Percentiles rank a stretch among this genome's conserved stretches.
phyloP scores from a whole-genome alignment of 768 basidiomycete genomes.

The Phaffia tasmanica region DNA sequence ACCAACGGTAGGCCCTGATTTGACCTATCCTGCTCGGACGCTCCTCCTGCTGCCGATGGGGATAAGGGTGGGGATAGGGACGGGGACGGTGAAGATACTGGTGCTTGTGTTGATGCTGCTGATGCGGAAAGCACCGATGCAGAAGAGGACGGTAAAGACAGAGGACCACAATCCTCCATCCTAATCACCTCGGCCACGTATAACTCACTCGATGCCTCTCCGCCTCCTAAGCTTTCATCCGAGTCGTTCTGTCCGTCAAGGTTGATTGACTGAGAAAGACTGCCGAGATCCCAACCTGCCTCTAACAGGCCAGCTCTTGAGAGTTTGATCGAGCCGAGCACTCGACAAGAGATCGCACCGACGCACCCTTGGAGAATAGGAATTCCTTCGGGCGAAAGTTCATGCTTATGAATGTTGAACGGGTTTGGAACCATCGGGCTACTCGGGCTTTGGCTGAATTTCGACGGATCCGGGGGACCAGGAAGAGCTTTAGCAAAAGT shows the following conservation, averaged over 20 bases:
- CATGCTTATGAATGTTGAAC: conserved; percentile 29
- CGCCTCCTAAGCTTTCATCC: conserved; percentile 5
- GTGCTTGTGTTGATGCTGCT: neutral
- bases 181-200: conserved; percentile 69
- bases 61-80: neutral
- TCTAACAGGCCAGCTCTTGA: conserved; percentile 39
- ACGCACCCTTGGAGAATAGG: conserved; percentile 53
- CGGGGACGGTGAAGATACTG: neutral
- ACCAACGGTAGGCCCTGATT: conserved; percentile 21
- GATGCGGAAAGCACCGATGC: neutral
- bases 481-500: conserved; percentile 64
- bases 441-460: conserved; percentile 29
- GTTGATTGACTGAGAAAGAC: neutral
- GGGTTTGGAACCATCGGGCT: conserved; percentile 26
- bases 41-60: neutral
- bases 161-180: conserved; percentile 42
- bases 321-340: conserved; percentile 57
- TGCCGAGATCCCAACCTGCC: conserved; percentile 34
- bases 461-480: conserved; percentile 48
- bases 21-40: neutral
- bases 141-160: too few species aligned
- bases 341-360: conserved; percentile 61
- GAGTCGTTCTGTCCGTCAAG: neutral
- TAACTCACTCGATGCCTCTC: conserved; percentile 49
- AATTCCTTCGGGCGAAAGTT: conserved; percentile 46